Conservation (phyloP, 208 protist species). For the Naegleria lovaniensis region DNA sequence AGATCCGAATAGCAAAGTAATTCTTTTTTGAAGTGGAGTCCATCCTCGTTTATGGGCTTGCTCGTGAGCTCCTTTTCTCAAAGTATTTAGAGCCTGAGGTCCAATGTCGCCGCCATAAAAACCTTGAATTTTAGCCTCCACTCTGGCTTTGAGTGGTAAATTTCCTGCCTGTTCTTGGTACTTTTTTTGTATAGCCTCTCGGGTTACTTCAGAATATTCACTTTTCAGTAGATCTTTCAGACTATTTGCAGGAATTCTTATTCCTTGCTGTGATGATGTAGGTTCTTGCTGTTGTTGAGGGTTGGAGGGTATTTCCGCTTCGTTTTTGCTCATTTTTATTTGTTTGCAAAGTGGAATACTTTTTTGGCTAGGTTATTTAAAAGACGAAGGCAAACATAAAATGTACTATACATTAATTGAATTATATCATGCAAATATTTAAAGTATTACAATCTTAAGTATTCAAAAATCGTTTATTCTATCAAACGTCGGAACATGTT, state of each 20-base stretch:
- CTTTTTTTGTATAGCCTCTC: neutral
- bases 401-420: too few relatives aligned
- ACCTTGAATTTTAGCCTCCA: neutral
- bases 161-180: neutral
- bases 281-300: too few relatives aligned
- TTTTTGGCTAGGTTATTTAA: too few relatives aligned
- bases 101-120: neutral
- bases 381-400: too few relatives aligned
- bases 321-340: too few relatives aligned
- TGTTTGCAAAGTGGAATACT: too few relatives aligned
- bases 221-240: neutral
- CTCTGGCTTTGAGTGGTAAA: neutral
- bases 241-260: neutral
- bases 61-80: neutral
- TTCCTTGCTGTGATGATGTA: neutral
- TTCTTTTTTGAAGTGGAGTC: neutral
- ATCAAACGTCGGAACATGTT: too few relatives aligned
- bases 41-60: neutral
- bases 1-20: neutral
- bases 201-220: neutral
- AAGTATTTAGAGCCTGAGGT: neutral
- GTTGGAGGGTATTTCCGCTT: too few relatives aligned
- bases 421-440: too few relatives aligned
- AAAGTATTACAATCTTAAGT: too few relatives aligned
- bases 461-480: too few relatives aligned